Evolutionary conservation across 495 filamentous ascomycete species (phyloP).

Genomic region (Endocarpon pusillum): DNA sequence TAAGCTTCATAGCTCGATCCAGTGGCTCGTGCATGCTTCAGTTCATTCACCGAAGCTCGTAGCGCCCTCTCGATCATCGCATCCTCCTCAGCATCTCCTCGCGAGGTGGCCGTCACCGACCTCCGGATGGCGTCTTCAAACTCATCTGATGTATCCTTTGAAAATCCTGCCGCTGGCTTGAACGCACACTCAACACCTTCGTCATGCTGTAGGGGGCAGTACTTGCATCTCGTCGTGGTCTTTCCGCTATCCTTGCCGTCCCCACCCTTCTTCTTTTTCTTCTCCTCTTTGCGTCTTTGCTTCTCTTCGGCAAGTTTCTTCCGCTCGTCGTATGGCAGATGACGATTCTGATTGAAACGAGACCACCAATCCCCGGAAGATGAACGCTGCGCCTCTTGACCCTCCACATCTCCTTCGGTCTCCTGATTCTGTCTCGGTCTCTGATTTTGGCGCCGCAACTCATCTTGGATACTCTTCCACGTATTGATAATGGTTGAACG

Average conservation of each 20-base stretch:
- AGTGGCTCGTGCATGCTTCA: slow-evolving; percentile 24
- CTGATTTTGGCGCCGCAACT: slow-evolving; percentile 32
- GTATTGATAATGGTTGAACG: slow-evolving; percentile 35
- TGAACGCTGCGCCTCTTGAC: not conserved
- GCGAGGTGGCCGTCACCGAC: slow-evolving; percentile 51
- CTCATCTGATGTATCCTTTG: not conserved
- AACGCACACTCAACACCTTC: not conserved
- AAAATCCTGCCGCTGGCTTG: not conserved
- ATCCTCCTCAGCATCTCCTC: slow-evolving; percentile 49
- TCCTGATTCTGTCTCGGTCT: slow-evolving; percentile 7
- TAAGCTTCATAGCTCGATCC: slow-evolving; percentile 14
- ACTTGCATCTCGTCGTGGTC: slow-evolving; percentile 11
- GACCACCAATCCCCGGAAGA: slow-evolving; percentile 9
- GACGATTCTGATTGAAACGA: slow-evolving; percentile 24
- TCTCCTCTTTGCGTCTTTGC: slow-evolving; percentile 12
- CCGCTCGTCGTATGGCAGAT: slow-evolving; percentile 23
- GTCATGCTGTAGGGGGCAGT: slow-evolving; percentile 9
- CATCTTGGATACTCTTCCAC: slow-evolving; percentile 36
- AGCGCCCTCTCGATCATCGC: slow-evolving; percentile 50
- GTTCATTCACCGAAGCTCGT: slow-evolving; percentile 44
- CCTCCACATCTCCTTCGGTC: slow-evolving; percentile 8
- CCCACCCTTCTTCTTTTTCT: slow-evolving; percentile 16
- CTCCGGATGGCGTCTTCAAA: slow-evolving; percentile 51
- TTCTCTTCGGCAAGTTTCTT: slow-evolving; percentile 31
- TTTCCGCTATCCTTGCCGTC: slow-evolving; percentile 3